Evolutionary conservation across 208 protist species (phyloP).

Genomic region (Leishmania tarentolae): DNA sequence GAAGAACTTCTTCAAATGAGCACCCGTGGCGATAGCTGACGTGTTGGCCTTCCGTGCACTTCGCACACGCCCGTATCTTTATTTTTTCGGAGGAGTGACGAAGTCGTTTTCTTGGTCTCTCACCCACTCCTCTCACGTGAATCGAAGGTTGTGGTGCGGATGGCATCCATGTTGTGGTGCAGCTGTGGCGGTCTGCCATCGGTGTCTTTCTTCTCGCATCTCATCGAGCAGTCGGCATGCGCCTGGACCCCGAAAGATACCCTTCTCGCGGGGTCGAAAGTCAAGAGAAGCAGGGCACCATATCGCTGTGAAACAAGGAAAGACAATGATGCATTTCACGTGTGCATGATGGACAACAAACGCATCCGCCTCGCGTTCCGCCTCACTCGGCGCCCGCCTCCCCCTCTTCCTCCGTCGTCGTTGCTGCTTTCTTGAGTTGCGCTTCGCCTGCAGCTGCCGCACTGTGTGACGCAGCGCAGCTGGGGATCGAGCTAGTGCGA

Average conservation of each 20-base stretch:
- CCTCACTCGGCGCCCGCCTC: background rate
- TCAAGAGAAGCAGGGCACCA: background rate
- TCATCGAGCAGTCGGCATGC: background rate
- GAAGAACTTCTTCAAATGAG: slow-evolving; percentile 69
- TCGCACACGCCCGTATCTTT: background rate
- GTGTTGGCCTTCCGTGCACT: background rate
- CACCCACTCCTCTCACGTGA: background rate
- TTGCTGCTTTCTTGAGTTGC: background rate
- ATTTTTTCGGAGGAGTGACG: background rate
- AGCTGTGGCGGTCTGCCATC: background rate
- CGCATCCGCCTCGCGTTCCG: background rate
- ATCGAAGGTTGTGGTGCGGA: background rate
- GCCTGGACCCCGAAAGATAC: background rate
- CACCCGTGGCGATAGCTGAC: background rate
- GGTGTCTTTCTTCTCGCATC: background rate
- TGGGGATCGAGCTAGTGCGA: background rate
- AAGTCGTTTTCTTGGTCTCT: background rate
- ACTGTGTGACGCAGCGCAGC: background rate
- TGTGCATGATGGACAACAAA: background rate
- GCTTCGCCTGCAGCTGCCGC: background rate
- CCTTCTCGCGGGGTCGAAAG: background rate
- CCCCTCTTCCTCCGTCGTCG: background rate
- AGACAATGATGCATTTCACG: background rate
- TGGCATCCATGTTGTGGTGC: background rate
- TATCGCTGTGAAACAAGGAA: background rate